phyloP scores from a whole-genome alignment of 495 filamentous ascomycete genomes.

The Penicillium alfredii region DNA sequence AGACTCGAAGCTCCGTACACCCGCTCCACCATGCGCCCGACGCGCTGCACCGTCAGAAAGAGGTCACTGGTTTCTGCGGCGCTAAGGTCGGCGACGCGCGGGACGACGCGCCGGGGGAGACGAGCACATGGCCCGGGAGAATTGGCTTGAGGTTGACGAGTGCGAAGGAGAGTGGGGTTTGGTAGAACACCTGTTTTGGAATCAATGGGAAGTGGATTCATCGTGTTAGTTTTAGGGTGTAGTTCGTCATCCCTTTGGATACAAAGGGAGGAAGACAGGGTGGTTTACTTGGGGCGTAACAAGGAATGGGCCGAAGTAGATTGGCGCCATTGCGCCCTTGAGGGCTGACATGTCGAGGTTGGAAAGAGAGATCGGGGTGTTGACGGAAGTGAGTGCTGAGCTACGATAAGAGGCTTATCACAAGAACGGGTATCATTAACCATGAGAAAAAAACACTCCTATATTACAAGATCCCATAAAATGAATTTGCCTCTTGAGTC shows the following conservation, averaged over 20 bases:
- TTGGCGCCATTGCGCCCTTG: constrained; percentile 28
- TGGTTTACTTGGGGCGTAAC: constrained; percentile 41
- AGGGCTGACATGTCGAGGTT: constrained; percentile 17
- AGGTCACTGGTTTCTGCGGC: constrained; percentile 72
- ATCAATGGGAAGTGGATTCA: constrained; percentile 1
- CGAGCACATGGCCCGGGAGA: constrained; percentile 86
- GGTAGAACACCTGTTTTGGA: constrained; percentile 66
- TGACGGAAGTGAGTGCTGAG: not conserved
- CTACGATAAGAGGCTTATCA: constrained; percentile 17
- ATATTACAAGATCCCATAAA: constrained; percentile 34
- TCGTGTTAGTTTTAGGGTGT: constrained; percentile 2
- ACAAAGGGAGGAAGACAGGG: not conserved
- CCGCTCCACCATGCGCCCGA: constrained; percentile 70
- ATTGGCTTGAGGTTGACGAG: constrained; percentile 94
- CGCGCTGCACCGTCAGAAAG: constrained; percentile 74
- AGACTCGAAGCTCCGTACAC: constrained; percentile 62
- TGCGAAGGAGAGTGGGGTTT: constrained; percentile 70
- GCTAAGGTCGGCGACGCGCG: constrained; percentile 70
- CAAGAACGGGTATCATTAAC: constrained; percentile 37
- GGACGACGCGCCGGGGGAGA: constrained; percentile 56
- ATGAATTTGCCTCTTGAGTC: too few species aligned
- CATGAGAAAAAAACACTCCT: too few species aligned
- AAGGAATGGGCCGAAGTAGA: constrained; percentile 42
- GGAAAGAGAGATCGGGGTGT: not conserved
- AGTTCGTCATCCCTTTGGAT: not conserved